Conservation (phyloP, 202 grass and related monocot species). For the Saccharum hybrid region DNA sequence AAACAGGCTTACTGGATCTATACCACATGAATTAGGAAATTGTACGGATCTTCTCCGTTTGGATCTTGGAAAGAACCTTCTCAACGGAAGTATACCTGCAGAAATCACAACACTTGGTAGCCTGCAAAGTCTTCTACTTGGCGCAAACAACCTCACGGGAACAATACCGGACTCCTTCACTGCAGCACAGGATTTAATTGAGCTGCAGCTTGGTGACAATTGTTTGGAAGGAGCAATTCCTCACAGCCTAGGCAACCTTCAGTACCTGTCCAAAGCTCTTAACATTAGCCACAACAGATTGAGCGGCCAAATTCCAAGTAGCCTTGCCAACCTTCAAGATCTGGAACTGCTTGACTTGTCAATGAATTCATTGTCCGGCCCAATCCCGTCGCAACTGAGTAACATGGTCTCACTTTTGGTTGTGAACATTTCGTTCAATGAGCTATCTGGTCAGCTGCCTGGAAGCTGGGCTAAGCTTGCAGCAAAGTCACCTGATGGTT, state of each 20-base stretch:
- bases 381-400: slow-evolving; percentile 44
- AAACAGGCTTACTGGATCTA: slow-evolving; percentile 50
- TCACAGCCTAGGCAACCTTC: slow-evolving; percentile 61
- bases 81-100: slow-evolving; percentile 55
- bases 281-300: slow-evolving; percentile 64
- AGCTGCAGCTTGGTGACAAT: slow-evolving; percentile 69
- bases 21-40: slow-evolving; percentile 55
- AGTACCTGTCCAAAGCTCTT: slow-evolving; percentile 59
- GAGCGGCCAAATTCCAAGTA: slow-evolving; percentile 58
- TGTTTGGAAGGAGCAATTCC: slow-evolving; percentile 59
- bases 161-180: slow-evolving; percentile 59
- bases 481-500: slow-evolving; percentile 37
- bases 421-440: slow-evolving; percentile 61
- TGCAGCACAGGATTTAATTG: slow-evolving; percentile 47
- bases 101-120: slow-evolving; percentile 50
- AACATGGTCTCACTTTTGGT: slow-evolving; percentile 52
- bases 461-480: slow-evolving; percentile 54
- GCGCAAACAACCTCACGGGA: slow-evolving; percentile 47
- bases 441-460: slow-evolving; percentile 58
- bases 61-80: slow-evolving; percentile 57
- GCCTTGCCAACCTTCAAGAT: slow-evolving; percentile 56
- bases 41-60: slow-evolving; percentile 42
- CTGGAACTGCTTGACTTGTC: slow-evolving; percentile 62
- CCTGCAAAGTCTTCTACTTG: slow-evolving; percentile 53
- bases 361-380: slow-evolving; percentile 53